phyloP scores from a whole-genome alignment of 768 basidiomycete species.

The Solioccasus polychromus region DNA sequence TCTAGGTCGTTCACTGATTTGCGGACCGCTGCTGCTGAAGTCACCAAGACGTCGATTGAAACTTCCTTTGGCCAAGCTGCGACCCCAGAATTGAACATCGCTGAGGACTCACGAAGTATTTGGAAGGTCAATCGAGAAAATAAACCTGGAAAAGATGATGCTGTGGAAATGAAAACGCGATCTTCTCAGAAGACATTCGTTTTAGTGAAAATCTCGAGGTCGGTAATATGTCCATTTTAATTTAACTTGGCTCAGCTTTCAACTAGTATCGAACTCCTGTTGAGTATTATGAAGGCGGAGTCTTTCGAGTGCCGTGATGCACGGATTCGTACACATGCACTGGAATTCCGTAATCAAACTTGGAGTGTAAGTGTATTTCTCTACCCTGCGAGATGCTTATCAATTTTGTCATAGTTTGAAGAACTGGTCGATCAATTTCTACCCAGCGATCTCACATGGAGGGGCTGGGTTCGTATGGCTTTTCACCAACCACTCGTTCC shows the following conservation, averaged over 20 bases:
- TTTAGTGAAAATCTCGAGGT: slow-evolving; percentile 73
- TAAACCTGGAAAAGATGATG: slow-evolving; percentile 45
- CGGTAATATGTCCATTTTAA: slow-evolving; percentile 8
- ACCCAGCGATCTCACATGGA: slow-evolving; percentile 74
- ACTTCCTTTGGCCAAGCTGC: slow-evolving; percentile 5
- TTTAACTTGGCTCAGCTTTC: slow-evolving; percentile 17
- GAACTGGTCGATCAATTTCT: slow-evolving; percentile 78
- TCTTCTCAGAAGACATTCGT: slow-evolving; percentile 84
- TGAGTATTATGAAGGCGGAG: slow-evolving; percentile 79
- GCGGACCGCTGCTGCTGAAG: slow-evolving; percentile 43
- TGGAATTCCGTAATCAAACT: slow-evolving; percentile 81
- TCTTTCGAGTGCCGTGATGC: slow-evolving; percentile 83
- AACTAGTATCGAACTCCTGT: slow-evolving; percentile 60
- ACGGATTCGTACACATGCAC: slow-evolving; percentile 71
- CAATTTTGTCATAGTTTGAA: slow-evolving; percentile 53
- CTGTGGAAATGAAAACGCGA: slow-evolving; percentile 78
- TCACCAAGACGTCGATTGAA: slow-evolving; percentile 19
- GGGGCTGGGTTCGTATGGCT: slow-evolving; percentile 80
- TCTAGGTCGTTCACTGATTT: slow-evolving; percentile 75
- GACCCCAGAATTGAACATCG: slow-evolving; percentile 15
- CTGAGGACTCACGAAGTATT: slow-evolving; percentile 22
- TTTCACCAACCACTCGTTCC: slow-evolving; percentile 78
- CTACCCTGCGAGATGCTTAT: slow-evolving; percentile 5
- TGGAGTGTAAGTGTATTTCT: slow-evolving; percentile 59
- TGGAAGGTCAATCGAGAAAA: slow-evolving; percentile 20